Percentiles rank a stretch among this genome's conserved stretches.
phyloP scores from a whole-genome alignment of 495 filamentous ascomycete genomes.

The Pyrenula aspistea region DNA sequence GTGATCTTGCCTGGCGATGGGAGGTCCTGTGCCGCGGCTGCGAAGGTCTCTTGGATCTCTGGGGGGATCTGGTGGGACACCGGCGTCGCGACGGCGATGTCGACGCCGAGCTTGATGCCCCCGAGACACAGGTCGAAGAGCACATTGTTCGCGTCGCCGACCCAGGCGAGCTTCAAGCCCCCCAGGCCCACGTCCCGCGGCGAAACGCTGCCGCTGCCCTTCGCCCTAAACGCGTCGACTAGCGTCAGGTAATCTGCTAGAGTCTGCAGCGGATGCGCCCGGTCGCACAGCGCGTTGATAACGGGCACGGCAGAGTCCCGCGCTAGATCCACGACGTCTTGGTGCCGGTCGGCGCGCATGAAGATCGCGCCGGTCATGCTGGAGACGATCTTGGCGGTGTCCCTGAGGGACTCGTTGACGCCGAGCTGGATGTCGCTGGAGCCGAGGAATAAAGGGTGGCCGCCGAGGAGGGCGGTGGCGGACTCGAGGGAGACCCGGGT shows the following conservation, averaged over 20 bases:
- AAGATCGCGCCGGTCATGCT: constrained; percentile 88
- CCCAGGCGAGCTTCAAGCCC: constrained; percentile 83
- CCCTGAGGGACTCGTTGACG: constrained; percentile 86
- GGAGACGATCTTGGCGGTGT: constrained; percentile 79
- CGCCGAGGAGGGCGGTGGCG: constrained; percentile 70
- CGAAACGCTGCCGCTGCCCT: constrained; percentile 20
- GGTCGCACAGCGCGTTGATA: constrained; percentile 85
- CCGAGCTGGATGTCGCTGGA: constrained; percentile 93
- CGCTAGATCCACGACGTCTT: constrained; percentile 67
- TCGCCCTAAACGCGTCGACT: constrained; percentile 55
- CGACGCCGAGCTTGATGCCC: constrained; percentile 73
- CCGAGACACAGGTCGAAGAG: constrained; percentile 84
- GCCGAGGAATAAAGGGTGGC: constrained; percentile 91
- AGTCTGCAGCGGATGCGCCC: constrained; percentile 84
- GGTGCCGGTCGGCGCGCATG: constrained; percentile 74
- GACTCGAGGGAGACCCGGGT: constrained; percentile 88
- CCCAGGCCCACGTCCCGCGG: constrained; percentile 39
- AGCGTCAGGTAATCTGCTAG: constrained; percentile 90
- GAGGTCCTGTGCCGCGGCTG: constrained; percentile 39
- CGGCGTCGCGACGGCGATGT: constrained; percentile 78
- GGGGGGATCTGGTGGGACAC: constrained; percentile 66
- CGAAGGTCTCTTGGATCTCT: constrained; percentile 57
- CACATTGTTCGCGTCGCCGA: constrained; percentile 95
- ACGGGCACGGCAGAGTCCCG: constrained; percentile 76
- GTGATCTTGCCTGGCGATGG: constrained; percentile 49